Evolutionary conservation across 75 land plant species (phyloP), one percentile per base, ranked within the genome.

Genomic region (Pseudotsuga menziesii): DNA sequence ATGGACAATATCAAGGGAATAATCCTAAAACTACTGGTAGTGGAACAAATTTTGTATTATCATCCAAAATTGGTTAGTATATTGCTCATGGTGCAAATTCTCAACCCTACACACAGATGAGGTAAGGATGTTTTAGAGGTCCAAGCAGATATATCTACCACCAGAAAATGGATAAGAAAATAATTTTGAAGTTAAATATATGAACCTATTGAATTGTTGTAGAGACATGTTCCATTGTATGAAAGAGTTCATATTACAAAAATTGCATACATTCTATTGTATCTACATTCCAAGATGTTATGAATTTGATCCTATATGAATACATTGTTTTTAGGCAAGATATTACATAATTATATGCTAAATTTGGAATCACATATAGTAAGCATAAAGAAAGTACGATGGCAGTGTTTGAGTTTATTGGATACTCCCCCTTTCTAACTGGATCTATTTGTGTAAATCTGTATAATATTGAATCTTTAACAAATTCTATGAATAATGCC

Each of bases 1-100:
- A 88, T 92, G 94, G 92, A 92, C 61, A 82, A 89, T 14, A 90
- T 93, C 78, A 93, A 93, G 76, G 95, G 95, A 4, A 88, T 93
- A 5, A 83, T 86, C 61, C 48, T 93, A 82, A 93, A 93, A 80
- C 76, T 93, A 1, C 72, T 90, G 77, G 93, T 93, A 4, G 77
- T 93, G 86, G 95, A 90, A 63, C 88, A 88, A 78, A 77, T 93
- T 16, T 78, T 93, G 57, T 57, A 80, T 60, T 82, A 90, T 75
- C 83, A 90, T 44, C 88, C 88, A 17, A 82, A 93, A 70, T 82
- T 29, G 32, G 32, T 29, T 29, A 1, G 32, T 29, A 29, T 0
- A 29, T 77, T 87, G 15, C 85, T 92, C 8, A 39, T 92, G 73
- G 87, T 92, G 36, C 83, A 82, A 35, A 82, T 82, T 78, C 82